Conservation (phyloP, 192 early-diverging fungal species). For the Coemansia furcata region DNA sequence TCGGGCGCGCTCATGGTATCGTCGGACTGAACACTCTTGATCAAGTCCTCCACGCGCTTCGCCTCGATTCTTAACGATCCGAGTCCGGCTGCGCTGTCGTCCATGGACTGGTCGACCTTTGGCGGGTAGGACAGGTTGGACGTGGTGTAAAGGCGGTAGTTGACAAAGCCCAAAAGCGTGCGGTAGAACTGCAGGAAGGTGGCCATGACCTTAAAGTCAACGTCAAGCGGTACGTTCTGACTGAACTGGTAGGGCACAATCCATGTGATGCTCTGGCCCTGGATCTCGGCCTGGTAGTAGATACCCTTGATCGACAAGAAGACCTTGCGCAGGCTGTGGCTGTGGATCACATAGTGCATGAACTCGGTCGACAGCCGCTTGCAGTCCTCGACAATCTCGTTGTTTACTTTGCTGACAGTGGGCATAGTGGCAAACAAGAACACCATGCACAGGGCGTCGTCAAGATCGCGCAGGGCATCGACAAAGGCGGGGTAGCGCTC, state of each 20-base stretch:
- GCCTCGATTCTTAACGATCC: slow-evolving; percentile 43
- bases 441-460: slow-evolving; percentile 98
- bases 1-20: slow-evolving; percentile 14
- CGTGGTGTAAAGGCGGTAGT: slow-evolving; percentile 88
- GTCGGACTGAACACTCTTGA: slow-evolving; percentile 25
- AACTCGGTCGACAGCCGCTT: slow-evolving; percentile 87
- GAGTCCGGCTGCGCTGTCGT: slow-evolving; percentile 45
- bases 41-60: slow-evolving; percentile 41
- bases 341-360: slow-evolving; percentile 84
- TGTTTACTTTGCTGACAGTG: slow-evolving; percentile 58
- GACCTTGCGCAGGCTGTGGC: slow-evolving; percentile 76
- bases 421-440: slow-evolving; percentile 93
- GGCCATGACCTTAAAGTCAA: slow-evolving; percentile 95
- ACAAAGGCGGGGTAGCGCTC: slow-evolving; percentile 95
- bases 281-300: slow-evolving; percentile 98
- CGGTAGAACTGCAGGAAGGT: slow-evolving; percentile 97
- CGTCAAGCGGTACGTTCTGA: slow-evolving; percentile 82
- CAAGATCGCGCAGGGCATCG: slow-evolving; percentile 91
- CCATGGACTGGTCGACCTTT: slow-evolving; percentile 58
- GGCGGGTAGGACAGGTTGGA: slow-evolving; percentile 92
- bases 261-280: slow-evolving; percentile 93
- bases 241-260: slow-evolving; percentile 95
- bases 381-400: slow-evolving; percentile 67
- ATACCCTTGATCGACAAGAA: slow-evolving; percentile 99
- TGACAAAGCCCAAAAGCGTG: slow-evolving; percentile 90